Conservation (phyloP, 2,329 filamentous ascomycete genomes). For the Epichloe gansuensis region DNA sequence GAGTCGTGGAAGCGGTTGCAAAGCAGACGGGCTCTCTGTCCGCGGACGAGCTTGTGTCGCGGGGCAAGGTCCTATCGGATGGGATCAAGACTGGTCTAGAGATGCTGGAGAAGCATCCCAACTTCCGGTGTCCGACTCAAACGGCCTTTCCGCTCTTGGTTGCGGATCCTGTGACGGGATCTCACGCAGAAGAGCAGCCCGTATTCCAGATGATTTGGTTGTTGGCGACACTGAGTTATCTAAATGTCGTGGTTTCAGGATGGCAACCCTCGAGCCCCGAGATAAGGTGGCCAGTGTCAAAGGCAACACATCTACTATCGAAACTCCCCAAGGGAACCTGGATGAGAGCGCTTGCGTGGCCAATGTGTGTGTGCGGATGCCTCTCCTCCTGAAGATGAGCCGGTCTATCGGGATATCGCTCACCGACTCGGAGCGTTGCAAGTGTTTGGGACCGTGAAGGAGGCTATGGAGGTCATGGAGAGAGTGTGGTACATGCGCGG, state of each 20-base stretch:
- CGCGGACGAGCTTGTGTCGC: constrained; percentile 31
- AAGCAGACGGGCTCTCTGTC: constrained; percentile 30
- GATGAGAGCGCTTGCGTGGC: constrained; percentile 27
- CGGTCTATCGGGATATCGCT: constrained; percentile 29
- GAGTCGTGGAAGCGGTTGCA: constrained; percentile 43
- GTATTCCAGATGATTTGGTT: constrained; percentile 32
- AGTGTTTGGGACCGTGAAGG: constrained; percentile 33
- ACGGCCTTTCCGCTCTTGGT: constrained; percentile 6
- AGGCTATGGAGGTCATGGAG: constrained; percentile 34
- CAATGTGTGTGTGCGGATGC: constrained; percentile 30
- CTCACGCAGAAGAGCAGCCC: constrained; percentile 13
- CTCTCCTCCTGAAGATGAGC: constrained; percentile 28
- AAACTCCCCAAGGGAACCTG: constrained; percentile 19
- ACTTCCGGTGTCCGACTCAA: not conserved
- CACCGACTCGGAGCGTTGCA: constrained; percentile 28
- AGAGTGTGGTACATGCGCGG: constrained; percentile 30
- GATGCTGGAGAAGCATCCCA: constrained; percentile 15
- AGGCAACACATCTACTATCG: constrained; percentile 23
- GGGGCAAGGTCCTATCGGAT: constrained; percentile 29
- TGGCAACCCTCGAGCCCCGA: constrained; percentile 36
- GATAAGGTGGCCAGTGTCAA: constrained; percentile 22
- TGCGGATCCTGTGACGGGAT: constrained; percentile 8
- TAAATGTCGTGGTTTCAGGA: constrained; percentile 35
- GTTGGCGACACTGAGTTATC: constrained; percentile 34
- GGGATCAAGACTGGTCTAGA: constrained; percentile 22